Evolutionary conservation across 805 yeast genomes (phyloP).

Genomic region (Metschnikowia chrysomelidarum): DNA sequence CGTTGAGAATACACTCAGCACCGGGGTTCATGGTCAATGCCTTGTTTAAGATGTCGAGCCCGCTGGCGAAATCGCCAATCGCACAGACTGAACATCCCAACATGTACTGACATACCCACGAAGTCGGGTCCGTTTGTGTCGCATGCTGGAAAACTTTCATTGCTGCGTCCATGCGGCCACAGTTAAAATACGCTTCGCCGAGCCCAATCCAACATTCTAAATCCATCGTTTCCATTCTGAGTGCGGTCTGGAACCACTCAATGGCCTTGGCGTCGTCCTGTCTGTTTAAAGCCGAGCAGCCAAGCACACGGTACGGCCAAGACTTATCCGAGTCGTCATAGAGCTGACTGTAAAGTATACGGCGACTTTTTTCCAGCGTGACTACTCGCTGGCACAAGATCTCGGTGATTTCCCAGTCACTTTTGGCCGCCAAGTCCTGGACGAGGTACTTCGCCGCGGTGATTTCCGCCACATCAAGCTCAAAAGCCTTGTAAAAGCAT

Average conservation of each 20-base stretch:
- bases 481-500: conserved; percentile 88
- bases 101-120: conserved; percentile 65
- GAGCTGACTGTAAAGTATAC: conserved; percentile 34
- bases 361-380: conserved; percentile 57
- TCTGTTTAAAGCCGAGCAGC: conserved; percentile 68
- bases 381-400: conserved; percentile 66
- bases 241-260: conserved; percentile 83
- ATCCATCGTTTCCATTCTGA: conserved; percentile 66
- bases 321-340: conserved; percentile 40
- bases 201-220: conserved; percentile 86
- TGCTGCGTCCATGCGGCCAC: conserved; percentile 88
- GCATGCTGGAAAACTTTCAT: conserved; percentile 76
- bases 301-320: conserved; percentile 92
- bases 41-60: conserved; percentile 46
- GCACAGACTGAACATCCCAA: conserved; percentile 63
- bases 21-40: conserved; percentile 44
- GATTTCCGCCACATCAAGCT: conserved; percentile 73
- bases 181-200: conserved; percentile 90
- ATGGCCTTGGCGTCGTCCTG: conserved; percentile 78
- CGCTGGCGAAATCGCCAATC: conserved; percentile 63
- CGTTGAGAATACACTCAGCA: conserved; percentile 48
- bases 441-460: conserved; percentile 73
- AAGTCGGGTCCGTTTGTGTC: conserved; percentile 47
- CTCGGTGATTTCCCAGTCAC: conserved; percentile 86
- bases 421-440: conserved; percentile 57